A percentile compares a stretch with the other conserved stretches of the same genome.
phyloP scores from a whole-genome alignment of 345 rosid species.

The Dipteronia sinensis region DNA sequence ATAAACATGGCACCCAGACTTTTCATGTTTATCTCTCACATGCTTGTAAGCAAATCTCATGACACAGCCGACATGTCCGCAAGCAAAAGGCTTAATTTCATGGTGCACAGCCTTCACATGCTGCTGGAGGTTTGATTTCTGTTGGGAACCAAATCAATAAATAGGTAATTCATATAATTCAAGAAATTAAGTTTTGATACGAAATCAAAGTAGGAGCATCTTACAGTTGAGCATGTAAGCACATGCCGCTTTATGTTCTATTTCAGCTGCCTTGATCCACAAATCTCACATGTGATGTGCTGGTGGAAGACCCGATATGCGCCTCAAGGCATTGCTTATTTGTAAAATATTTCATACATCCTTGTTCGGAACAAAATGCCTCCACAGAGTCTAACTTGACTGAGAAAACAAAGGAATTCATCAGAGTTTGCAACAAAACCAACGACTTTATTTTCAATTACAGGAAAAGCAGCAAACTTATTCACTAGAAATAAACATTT shows the following conservation, averaged over 20 bases:
- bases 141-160: conserved; percentile 4
- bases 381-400: conserved; percentile 71
- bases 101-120: conserved; percentile 80
- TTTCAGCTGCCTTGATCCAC: conserved; percentile 63
- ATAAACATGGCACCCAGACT: conserved; percentile 52
- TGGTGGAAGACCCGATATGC: conserved; percentile 68
- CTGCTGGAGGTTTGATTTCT: conserved; percentile 70
- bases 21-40: conserved; percentile 78
- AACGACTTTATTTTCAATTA: background rate
- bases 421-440: conserved; percentile 15
- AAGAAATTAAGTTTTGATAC: background rate
- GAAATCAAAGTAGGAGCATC: background rate
- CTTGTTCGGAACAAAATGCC: conserved; percentile 75
- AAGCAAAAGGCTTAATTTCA: conserved; percentile 49
- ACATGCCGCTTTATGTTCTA: conserved; percentile 85
- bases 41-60: conserved; percentile 79
- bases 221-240: conserved; percentile 64
- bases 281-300: conserved; percentile 56
- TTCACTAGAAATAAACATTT: background rate
- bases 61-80: conserved; percentile 64
- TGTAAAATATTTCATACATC: conserved; percentile 76
- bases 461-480: background rate
- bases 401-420: conserved; percentile 31
- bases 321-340: conserved; percentile 66
- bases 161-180: background rate